A percentile compares a stretch with the other conserved stretches of the same genome.
Conservation (phyloP, 306 rosid species). For the Parietaria judaica region DNA sequence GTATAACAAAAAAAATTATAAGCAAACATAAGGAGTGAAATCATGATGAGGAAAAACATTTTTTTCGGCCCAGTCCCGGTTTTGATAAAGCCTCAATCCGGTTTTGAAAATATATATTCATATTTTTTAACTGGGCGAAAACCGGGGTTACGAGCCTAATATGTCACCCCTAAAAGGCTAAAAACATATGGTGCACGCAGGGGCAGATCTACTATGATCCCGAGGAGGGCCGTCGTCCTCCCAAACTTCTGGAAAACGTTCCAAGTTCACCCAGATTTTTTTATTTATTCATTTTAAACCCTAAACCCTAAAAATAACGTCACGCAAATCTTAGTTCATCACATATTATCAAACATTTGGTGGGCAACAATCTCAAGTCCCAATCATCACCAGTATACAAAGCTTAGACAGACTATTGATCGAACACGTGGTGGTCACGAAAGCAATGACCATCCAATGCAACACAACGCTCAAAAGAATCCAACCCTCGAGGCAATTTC, state of each 20-base stretch:
- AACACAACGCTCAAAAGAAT: neutral
- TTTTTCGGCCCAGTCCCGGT: neutral
- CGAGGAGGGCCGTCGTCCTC: no score
- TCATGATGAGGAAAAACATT: neutral
- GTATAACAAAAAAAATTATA: neutral
- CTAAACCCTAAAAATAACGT: no score
- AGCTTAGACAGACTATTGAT: conserved; percentile 1
- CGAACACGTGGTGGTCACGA: conserved; percentile 19
- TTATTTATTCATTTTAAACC: no score
- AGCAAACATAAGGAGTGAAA: neutral
- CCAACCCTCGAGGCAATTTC: neutral
- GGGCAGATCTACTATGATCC: no score
- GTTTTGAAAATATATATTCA: no score
- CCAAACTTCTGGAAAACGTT: neutral
- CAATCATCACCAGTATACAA: neutral
- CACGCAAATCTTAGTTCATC: neutral
- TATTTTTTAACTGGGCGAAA: neutral
- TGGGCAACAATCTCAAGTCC: neutral
- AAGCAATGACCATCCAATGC: neutral
- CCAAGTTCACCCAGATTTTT: no score
- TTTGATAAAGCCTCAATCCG: neutral
- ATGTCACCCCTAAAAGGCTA: neutral
- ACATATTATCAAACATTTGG: conserved; percentile 13
- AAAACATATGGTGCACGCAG: no score
- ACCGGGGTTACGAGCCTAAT: neutral